Evolutionary conservation across 2,329 filamentous ascomycete genomes (phyloP).

Genomic region (Chaetomiaceae sp.): DNA sequence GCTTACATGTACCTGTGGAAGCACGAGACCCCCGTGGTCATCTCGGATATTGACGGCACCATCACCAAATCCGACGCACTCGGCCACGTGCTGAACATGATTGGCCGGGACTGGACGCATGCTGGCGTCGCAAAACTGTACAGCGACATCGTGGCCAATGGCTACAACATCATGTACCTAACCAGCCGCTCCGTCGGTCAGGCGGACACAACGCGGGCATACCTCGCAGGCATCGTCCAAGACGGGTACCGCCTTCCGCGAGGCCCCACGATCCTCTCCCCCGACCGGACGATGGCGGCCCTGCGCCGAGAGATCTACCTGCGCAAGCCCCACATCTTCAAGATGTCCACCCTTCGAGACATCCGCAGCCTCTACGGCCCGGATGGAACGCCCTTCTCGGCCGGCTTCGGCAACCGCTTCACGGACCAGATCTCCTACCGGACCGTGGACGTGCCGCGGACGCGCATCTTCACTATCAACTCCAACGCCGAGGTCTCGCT

Average conservation of each 20-base stretch:
- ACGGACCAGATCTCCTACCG: constrained; percentile 96
- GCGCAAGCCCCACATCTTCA: constrained; percentile 96
- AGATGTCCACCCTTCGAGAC: constrained; percentile 96
- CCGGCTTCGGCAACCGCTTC: constrained; percentile 92
- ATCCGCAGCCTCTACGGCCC: constrained; percentile 82
- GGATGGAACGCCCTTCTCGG: constrained; percentile 82
- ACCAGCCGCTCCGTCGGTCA: constrained; percentile 92
- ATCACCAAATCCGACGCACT: constrained; percentile 97
- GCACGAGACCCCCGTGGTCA: constrained; percentile 86
- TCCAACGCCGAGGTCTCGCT: constrained; percentile 93
- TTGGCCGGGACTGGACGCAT: constrained; percentile 97
- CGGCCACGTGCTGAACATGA: constrained; percentile 92
- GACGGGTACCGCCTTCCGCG: constrained; percentile 81
- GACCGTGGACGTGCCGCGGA: constrained; percentile 90
- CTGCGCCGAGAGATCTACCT: constrained; percentile 89
- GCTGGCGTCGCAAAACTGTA: constrained; percentile 95
- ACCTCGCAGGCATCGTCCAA: constrained; percentile 83
- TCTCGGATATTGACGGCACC: constrained; percentile 97
- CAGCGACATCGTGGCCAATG: constrained; percentile 89
- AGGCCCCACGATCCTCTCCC: constrained; percentile 91
- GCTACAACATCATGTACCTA: constrained; percentile 98
- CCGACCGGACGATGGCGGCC: constrained; percentile 91
- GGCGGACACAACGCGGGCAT: constrained; percentile 83
- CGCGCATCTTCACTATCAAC: constrained; percentile 94
- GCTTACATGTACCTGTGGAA: constrained; percentile 94